phyloP scores from a whole-genome alignment of 1,284 basidiomycete genomes.

The Fomitopsis schrenkii region DNA sequence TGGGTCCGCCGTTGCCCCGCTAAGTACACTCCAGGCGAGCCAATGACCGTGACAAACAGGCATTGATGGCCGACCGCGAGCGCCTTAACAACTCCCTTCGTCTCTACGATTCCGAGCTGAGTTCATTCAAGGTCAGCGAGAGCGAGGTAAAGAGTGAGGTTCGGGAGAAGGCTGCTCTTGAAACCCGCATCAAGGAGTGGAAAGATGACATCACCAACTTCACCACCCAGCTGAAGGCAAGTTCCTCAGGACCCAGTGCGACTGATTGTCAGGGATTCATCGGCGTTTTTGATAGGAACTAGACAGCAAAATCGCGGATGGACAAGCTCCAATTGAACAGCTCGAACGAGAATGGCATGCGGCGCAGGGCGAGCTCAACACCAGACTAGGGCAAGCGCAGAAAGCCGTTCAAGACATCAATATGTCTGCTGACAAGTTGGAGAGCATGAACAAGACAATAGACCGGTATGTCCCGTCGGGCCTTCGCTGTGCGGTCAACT shows the following conservation, averaged over 20 bases:
- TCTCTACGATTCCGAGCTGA: constrained; percentile 52
- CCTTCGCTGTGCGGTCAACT: neutral
- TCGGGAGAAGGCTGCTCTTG: constrained; percentile 57
- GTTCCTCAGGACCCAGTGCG: neutral
- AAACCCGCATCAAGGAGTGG: constrained; percentile 59
- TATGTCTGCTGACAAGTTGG: constrained; percentile 60
- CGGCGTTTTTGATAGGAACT: constrained; percentile 47
- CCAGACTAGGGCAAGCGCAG: constrained; percentile 50
- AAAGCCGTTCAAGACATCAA: constrained; percentile 60
- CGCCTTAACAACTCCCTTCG: constrained; percentile 56
- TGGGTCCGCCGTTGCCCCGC: neutral
- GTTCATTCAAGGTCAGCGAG: constrained; percentile 60
- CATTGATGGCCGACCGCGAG: constrained; percentile 62
- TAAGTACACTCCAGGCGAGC: constrained; percentile 46
- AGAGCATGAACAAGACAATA: constrained; percentile 54
- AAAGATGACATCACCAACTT: constrained; percentile 49
- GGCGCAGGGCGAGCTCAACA: constrained; percentile 49
- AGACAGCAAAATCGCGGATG: constrained; percentile 59
- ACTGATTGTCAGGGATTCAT: constrained; percentile 2
- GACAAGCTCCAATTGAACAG: constrained; percentile 63
- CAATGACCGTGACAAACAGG: constrained; percentile 65
- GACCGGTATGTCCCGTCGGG: constrained; percentile 45
- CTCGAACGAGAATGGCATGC: constrained; percentile 60
- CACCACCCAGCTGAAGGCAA: constrained; percentile 23
- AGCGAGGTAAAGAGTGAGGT: constrained; percentile 58